Conservation (phyloP, 2,329 filamentous ascomycete genomes). For the Cephalotrichum gorgonifer region DNA sequence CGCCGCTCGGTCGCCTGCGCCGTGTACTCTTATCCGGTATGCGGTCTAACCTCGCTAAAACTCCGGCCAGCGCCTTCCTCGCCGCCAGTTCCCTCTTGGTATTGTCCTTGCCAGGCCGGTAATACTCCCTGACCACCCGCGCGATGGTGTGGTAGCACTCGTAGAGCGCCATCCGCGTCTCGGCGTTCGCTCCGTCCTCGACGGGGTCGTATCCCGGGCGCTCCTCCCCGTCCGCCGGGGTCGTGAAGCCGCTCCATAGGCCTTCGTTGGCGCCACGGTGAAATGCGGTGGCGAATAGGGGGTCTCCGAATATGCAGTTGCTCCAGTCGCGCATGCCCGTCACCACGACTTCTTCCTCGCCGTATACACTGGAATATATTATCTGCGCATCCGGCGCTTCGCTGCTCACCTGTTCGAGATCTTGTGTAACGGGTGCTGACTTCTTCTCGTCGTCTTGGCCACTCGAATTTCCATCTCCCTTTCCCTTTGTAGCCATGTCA, state of each 20-base stretch:
- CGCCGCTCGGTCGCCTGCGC: slow-evolving; percentile 24
- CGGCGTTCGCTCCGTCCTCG: slow-evolving; percentile 30
- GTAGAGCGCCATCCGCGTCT: slow-evolving; percentile 43
- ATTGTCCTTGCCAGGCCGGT: slow-evolving; percentile 36
- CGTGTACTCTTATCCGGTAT: slow-evolving; percentile 11
- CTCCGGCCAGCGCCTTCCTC: slow-evolving; percentile 36
- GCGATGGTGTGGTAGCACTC: slow-evolving; percentile 45
- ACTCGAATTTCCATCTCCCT: neutral
- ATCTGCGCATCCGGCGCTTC: neutral
- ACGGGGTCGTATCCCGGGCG: slow-evolving; percentile 17
- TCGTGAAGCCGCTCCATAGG: slow-evolving; percentile 37
- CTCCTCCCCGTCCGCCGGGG: slow-evolving; percentile 8
- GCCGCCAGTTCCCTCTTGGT: slow-evolving; percentile 41
- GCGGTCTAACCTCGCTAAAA: slow-evolving; percentile 18
- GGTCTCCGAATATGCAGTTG: slow-evolving; percentile 49
- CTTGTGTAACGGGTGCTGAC: neutral
- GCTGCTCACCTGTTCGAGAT: neutral
- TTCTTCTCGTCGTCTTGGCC: slow-evolving; percentile 4
- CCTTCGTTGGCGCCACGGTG: slow-evolving; percentile 29
- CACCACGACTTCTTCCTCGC: slow-evolving; percentile 19
- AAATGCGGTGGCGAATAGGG: slow-evolving; percentile 41
- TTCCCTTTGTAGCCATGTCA: neutral
- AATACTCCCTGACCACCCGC: slow-evolving; percentile 43
- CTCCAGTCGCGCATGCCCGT: slow-evolving; percentile 49
- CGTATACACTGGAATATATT: neutral